Base-by-base conservation (phyloP, 768 basidiomycete genomes). In the Xanthoconium purpureum region DNA sequence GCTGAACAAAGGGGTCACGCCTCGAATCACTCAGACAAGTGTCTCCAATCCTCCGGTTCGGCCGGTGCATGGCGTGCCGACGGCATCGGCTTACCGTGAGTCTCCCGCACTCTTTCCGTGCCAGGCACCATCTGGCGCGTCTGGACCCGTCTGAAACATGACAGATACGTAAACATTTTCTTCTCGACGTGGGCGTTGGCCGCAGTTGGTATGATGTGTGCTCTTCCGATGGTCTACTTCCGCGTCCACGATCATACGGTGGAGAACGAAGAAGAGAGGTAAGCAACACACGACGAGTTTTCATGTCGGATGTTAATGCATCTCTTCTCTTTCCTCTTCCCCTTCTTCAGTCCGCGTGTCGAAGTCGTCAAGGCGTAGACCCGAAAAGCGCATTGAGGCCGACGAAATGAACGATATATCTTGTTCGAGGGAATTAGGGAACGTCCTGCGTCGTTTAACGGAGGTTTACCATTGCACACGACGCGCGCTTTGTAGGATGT, bases 1-100 rank as follows among this genome's bases (percentile, higher is more conserved):
- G 33, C 52, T 43, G 6, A 45, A 18, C 24, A 3, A 14, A 18
- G 14, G 18, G 20, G n/a, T 12, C 12, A 14, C 32, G 9, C 6
- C 18, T 24, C 32, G 4, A 24, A 4, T 40, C 17, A 32, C 3
- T 20, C 54, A 81, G 87, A 88, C 65, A 89, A 91, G 66, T 87
- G 86, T 13, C 72, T 92, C 36, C 89, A 92, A 64, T 89, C 87
- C 4, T 81, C 80, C 6, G 89, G 87, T 57, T 84, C 83, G 14
- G 89, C 86, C 1, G 87, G 84, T 7, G 71, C 82, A 14, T 92
- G 88, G 88, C 77, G 85, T 37, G 84, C 82, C 6, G 89, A 92
- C 71, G 87, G 76, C 7, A 77, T 82, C 30, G 71, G 72, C 40
- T 54, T 78, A 32, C 87, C 89, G 85, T 90, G 62, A 68, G 87